Conservation (phyloP, 2,329 filamentous ascomycete genomes). For the Trichoderma aggressivum region DNA sequence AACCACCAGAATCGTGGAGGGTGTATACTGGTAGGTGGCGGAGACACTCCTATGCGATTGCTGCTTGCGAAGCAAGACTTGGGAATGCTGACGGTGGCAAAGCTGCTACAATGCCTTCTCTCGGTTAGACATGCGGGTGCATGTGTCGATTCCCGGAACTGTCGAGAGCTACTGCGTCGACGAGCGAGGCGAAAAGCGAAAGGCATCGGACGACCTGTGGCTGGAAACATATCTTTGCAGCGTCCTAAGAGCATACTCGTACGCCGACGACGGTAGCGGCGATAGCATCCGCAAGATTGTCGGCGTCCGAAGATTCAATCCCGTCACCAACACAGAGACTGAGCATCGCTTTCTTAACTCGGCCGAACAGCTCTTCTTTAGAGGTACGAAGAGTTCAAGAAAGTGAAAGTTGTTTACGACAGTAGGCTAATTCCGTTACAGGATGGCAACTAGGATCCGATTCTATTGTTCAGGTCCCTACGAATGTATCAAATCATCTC, state of each 20-base stretch:
- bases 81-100: slow-evolving; percentile 14
- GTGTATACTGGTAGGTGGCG: slow-evolving; percentile 78
- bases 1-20: slow-evolving; percentile 81
- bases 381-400: slow-evolving; percentile 53
- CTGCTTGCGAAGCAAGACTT: slow-evolving; percentile 10
- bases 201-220: slow-evolving; percentile 92
- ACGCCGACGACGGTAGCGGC: slow-evolving; percentile 91
- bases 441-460: slow-evolving; percentile 96
- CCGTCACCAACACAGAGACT: slow-evolving; percentile 95
- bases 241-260: slow-evolving; percentile 89
- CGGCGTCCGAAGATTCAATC: slow-evolving; percentile 95
- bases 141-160: slow-evolving; percentile 93
- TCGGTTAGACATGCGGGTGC: slow-evolving; percentile 94
- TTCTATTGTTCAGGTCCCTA: slow-evolving; percentile 94
- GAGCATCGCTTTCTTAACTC: slow-evolving; percentile 95
- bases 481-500: slow-evolving; percentile 92
- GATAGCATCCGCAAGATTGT: slow-evolving; percentile 96
- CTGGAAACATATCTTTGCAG: slow-evolving; percentile 96
- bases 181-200: slow-evolving; percentile 90
- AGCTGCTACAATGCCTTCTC: slow-evolving; percentile 99
- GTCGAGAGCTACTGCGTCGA: slow-evolving; percentile 98
- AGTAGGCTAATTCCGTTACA: slow-evolving; percentile 34
- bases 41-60: background rate
- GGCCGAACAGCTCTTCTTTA: slow-evolving; percentile 92
- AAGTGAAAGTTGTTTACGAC: background rate